A percentile compares a stretch with the other conserved stretches of the same genome.
Evolutionary conservation across 164 flowering plant species (phyloP).

Genomic region (Piper betle): DNA sequence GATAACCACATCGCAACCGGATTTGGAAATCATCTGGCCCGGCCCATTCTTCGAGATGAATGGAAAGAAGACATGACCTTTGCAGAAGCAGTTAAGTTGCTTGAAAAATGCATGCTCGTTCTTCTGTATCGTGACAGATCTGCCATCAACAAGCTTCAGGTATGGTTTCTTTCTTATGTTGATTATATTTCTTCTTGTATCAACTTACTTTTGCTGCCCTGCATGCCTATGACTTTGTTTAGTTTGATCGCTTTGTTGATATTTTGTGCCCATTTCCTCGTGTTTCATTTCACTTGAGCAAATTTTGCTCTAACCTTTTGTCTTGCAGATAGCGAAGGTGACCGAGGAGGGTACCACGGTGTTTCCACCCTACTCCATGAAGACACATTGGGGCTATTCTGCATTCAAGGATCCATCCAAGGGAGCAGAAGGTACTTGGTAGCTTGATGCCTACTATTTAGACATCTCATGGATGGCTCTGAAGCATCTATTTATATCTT

Average conservation of each 20-base stretch:
- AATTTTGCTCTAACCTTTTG: neutral
- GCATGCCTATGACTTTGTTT: neutral
- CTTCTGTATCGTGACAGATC: conserved; percentile 94
- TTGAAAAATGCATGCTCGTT: conserved; percentile 95
- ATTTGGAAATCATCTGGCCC: conserved; percentile 92
- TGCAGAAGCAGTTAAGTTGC: conserved; percentile 82
- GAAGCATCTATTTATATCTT: too few species aligned
- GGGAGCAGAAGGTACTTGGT: conserved; percentile 94
- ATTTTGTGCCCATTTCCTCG: neutral
- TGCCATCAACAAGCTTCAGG: conserved; percentile 96
- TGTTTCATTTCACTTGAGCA: neutral
- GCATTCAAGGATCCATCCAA: conserved; percentile 66
- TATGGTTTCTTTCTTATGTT: conserved; percentile 5
- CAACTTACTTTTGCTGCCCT: neutral
- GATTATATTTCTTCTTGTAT: neutral
- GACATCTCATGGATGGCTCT: too few species aligned
- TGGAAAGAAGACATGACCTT: conserved; percentile 79
- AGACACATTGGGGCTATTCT: conserved; percentile 67
- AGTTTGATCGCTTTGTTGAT: neutral
- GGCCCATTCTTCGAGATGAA: conserved; percentile 86
- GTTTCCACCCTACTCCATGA: conserved; percentile 61
- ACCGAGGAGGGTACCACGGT: conserved; percentile 66
- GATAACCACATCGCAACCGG: conserved; percentile 91
- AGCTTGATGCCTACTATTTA: conserved; percentile 3
- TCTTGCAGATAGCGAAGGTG: conserved; percentile 63